Percentiles rank a stretch among this genome's conserved stretches.
Evolutionary conservation across 306 rosid species (phyloP).

Genomic region (Senna siamea): DNA sequence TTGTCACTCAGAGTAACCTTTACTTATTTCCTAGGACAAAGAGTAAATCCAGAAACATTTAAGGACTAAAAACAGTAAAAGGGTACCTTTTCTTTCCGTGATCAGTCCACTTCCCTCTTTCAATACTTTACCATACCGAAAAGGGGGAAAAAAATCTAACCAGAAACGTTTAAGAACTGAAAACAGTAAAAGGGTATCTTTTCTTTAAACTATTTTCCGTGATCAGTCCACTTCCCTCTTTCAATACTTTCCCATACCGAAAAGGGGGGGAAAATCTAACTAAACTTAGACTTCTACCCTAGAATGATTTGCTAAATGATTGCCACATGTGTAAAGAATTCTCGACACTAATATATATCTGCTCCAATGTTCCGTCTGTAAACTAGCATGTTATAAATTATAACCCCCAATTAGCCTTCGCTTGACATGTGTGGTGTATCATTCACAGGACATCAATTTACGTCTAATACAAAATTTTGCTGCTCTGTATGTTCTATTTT

Average conservation of each 20-base stretch:
- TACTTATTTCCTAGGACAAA: conserved; percentile 23
- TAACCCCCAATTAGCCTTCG: conserved; percentile 30
- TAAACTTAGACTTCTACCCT: not conserved
- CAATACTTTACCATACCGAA: not conserved
- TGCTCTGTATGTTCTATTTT: not conserved
- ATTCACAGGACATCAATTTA: conserved; percentile 23
- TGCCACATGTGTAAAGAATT: not conserved
- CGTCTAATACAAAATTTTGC: conserved; percentile 6
- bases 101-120: not conserved
- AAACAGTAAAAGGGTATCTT: not conserved
- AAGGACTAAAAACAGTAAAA: conserved; percentile 10
- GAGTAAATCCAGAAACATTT: conserved; percentile 29
- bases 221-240: not conserved
- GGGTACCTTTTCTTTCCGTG: conserved; percentile 10
- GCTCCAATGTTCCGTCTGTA: not conserved
- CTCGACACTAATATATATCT: conserved; percentile 11
- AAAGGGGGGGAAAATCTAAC: not conserved
- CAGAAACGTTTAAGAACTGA: conserved; percentile 22
- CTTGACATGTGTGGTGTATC: not conserved
- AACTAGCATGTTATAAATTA: conserved; percentile 25
- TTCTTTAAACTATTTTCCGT: not conserved
- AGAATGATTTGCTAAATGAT: not conserved
- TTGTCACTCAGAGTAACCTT: conserved; percentile 25
- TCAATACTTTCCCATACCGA: not conserved
- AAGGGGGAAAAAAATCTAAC: too few relatives aligned